These are phyloP conservation scores for Epichloe hybrida DNA, from an alignment of 2,329 filamentous ascomycete genomes.

Conservation along the genomic window DNA sequence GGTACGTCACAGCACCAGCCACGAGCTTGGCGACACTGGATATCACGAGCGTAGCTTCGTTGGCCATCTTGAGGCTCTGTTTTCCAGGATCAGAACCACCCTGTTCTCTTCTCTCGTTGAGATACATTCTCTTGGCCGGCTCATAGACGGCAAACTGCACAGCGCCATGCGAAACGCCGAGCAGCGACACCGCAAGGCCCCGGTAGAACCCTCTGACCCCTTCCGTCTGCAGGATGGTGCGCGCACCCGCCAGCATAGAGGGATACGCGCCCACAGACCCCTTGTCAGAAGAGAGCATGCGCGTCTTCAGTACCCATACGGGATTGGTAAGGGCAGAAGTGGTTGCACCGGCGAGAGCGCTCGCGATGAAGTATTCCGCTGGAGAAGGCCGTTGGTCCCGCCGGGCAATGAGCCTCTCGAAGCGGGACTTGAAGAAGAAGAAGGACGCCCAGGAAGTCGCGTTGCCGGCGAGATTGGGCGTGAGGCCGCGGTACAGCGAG, in stretches of 20 bases:
- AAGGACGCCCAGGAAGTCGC: slow-evolving; percentile 84
- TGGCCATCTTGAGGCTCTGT: slow-evolving; percentile 34
- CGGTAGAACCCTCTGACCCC: slow-evolving; percentile 75
- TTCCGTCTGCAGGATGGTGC: slow-evolving; percentile 54
- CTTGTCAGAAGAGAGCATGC: slow-evolving; percentile 81
- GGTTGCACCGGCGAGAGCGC: slow-evolving; percentile 53
- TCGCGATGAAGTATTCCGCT: slow-evolving; percentile 69
- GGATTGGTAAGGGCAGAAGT: slow-evolving; percentile 84
- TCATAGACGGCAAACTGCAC: slow-evolving; percentile 97
- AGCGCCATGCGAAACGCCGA: slow-evolving; percentile 84
- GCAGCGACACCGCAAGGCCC: slow-evolving; percentile 66
- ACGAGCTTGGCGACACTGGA: slow-evolving; percentile 75
- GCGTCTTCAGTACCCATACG: slow-evolving; percentile 95
- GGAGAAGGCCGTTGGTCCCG: slow-evolving; percentile 23
- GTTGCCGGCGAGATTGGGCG: slow-evolving; percentile 84
- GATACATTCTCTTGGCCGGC: slow-evolving; percentile 42
- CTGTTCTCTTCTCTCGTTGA: slow-evolving; percentile 14
- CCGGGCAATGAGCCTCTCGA: slow-evolving; percentile 33
- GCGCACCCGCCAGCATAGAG: slow-evolving; percentile 58
- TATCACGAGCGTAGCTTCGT: slow-evolving; percentile 66
- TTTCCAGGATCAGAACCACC: neutral
- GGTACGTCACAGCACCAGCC: slow-evolving; percentile 83
- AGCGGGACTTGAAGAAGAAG: slow-evolving; percentile 60
- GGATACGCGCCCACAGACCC: slow-evolving; percentile 66
- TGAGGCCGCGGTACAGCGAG: slow-evolving; percentile 78